These are phyloP conservation scores for Sphagnum magellanicum DNA, from an alignment of 228 moss, liverwort and hornwort species.

Conservation along the genomic window DNA sequence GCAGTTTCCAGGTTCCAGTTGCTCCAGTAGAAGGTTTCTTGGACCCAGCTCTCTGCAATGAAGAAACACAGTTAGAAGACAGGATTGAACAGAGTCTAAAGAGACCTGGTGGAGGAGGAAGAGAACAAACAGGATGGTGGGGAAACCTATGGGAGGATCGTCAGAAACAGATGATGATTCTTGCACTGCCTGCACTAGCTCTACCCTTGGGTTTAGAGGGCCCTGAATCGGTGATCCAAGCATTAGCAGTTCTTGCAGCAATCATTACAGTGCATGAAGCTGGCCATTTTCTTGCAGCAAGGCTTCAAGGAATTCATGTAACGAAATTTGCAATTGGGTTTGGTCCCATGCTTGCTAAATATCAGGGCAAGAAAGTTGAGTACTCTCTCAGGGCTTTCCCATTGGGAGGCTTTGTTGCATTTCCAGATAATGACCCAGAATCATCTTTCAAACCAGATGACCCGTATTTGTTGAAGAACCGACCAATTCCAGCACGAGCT, in stretches of 20 bases:
- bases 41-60: constrained; percentile 3
- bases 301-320: constrained; percentile 78
- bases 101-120: background rate
- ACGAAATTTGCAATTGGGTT: constrained; percentile 94
- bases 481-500: constrained; percentile 65
- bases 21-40: constrained; percentile 2
- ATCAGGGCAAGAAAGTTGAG: constrained; percentile 66
- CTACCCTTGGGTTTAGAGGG: constrained; percentile 38
- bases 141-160: background rate
- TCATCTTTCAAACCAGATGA: constrained; percentile 65
- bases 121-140: background rate
- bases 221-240: constrained; percentile 69
- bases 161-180: constrained; percentile 20
- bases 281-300: constrained; percentile 86
- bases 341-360: constrained; percentile 82
- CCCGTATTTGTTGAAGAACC: constrained; percentile 83
- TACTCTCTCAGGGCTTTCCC: constrained; percentile 84
- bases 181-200: constrained; percentile 23
- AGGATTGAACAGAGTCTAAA: background rate
- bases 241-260: constrained; percentile 76
- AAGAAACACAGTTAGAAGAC: constrained; percentile 2
- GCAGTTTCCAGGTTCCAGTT: background rate
- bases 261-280: constrained; percentile 91
- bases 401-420: constrained; percentile 86
- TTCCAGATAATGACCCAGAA: constrained; percentile 84